Base-by-base conservation (phyloP, 2,329 filamentous ascomycete species). In the Calonectria leucothoes region DNA sequence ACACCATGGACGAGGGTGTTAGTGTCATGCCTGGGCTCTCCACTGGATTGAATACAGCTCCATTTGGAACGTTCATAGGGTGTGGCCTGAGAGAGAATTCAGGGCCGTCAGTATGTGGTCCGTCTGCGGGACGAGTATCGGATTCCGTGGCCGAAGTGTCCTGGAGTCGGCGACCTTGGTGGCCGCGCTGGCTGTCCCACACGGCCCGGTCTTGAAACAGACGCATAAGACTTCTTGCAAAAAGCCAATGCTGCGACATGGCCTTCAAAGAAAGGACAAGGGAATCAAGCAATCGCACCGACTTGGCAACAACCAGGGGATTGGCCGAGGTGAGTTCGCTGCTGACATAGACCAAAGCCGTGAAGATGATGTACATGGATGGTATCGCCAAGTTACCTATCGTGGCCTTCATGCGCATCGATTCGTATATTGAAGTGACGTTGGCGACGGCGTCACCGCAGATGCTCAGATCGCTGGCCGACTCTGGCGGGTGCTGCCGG, bases 261-360 rank as follows among this genome's bases (percentile, higher is more conserved):
- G 78, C 81, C 1, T 78, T 74, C 3, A 84, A 69, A 2, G 81
- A 78, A 12, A 76, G 57, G n/a, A 83, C 71, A 29, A 84, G 77
- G 10, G 80, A 81, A 12, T 82, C 79, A 45, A 80, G 80, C 45
- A 78, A 77, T 6, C 80, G 77, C 39, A 76, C 77, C 4, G 82
- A 81, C 70, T 82, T 82, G 29, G 80, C 79, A 20, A 78, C 80
- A 4, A 83, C 77, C 8, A 84, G 74, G 3, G 82, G 82, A 57
- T 80, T 84, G 35, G 66, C 17, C 2, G 81, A 81, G 63, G 78
- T 76, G 27, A 82, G 70, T 39, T 82, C 79, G 23, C 70, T 79
- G 17, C 75, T 76, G 15, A 82, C 76, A 25, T 83, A 79, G 14
- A 83, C 75, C 23, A 83, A 66, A 15, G 81, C 81, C 2, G 83